Percentiles rank a stretch among this genome's conserved stretches.
Conservation (phyloP, 257 asterid genomes). For the Primulina huaijiensis region DNA sequence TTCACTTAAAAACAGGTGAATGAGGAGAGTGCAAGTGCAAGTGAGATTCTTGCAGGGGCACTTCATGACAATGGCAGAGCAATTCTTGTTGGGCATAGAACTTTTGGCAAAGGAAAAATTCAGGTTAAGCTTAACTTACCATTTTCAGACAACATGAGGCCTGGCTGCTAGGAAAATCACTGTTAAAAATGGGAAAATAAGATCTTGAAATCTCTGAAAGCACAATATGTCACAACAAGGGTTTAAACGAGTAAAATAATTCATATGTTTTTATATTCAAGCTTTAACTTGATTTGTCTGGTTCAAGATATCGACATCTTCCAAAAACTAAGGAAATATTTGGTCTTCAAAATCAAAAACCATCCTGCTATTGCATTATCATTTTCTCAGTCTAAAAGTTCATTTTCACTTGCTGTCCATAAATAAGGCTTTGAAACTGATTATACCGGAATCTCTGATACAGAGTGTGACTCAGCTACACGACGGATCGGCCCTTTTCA, state of each 20-base stretch:
- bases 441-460: slow-evolving; percentile 14
- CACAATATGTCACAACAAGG: background rate
- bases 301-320: background rate
- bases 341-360: background rate
- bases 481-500: slow-evolving; percentile 89
- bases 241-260: background rate
- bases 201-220: background rate
- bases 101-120: slow-evolving; percentile 93
- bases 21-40: slow-evolving; percentile 96
- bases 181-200: background rate
- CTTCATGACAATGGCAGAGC: slow-evolving; percentile 96
- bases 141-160: background rate
- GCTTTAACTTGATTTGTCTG: background rate
- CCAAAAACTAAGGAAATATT: background rate
- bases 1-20: slow-evolving; percentile 51
- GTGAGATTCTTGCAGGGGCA: slow-evolving; percentile 96
- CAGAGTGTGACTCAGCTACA: slow-evolving; percentile 89
- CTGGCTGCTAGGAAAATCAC: background rate
- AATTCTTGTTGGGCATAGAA: slow-evolving; percentile 71
- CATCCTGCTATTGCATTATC: background rate
- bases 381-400: background rate
- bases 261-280: background rate
- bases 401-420: background rate
- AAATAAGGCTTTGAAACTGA: background rate
- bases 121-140: slow-evolving; percentile 51